Evolutionary conservation across 495 filamentous ascomycete species (phyloP), one percentile per base, ranked within the genome.

Genomic region (Penicillium simplicissimum): DNA sequence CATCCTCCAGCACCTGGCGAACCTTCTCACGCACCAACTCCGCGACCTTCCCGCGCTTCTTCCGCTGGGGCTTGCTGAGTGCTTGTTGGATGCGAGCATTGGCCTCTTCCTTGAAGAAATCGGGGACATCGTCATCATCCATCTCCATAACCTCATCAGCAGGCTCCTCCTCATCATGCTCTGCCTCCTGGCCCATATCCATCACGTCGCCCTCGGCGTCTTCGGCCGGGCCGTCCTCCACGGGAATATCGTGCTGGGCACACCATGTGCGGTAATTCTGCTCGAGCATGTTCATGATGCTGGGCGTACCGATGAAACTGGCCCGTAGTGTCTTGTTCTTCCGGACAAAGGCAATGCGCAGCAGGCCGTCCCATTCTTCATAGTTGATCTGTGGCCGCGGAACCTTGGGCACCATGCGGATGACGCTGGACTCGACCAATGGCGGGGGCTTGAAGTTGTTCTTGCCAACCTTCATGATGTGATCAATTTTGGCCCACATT

Each of bases 381-480:
- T 93, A 97, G 65, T 86, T 90, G 53, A 97, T 89, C 59, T 90
- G 85, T 48, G 94, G 95, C 21, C 93, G 74, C 14, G 93, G 92
- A 34, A 84, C 80, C 78, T 96, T 92, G 9, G 88, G 88, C 61
- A 90, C 85, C 51, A 96, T 80, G 35, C 87, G 74, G 52, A 92
- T 83, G n/a, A 93, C 92, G 58, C 86, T 91, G 13, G 85, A 90
- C 74, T 98, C 94, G 19, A 98, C 94, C 68, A 89, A 83, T 10
- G 94, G 94, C 19, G 94, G 93, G 1, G 95, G 95, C 67, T 90
- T 93, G 82, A 96, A 97, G 79, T 97, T 98, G 74, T 94, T 93
- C 64, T 88, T 88, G 34, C 92, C 92, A 33, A 97, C 93, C 78
- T 96, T 96, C 86, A 93, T 89, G 66, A 96, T 88, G 69, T 96